Conservation (phyloP, 1,139 yeast species). For the Pneumocystis carinii region DNA sequence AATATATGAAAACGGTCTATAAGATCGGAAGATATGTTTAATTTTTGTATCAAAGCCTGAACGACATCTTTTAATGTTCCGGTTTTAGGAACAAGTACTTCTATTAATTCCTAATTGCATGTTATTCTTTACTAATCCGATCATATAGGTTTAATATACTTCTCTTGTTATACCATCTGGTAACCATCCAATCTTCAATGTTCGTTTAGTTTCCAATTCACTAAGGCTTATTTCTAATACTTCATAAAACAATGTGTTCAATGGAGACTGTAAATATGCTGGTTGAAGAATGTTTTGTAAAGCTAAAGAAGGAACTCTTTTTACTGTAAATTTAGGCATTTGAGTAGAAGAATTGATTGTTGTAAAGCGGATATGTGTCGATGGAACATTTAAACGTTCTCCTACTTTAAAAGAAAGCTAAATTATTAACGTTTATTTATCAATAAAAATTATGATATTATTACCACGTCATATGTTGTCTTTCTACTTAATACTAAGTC, state of each 20-base stretch:
- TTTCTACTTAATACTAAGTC: slow-evolving; percentile 58
- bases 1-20: slow-evolving; percentile 44
- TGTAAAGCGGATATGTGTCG: slow-evolving; percentile 50
- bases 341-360: slow-evolving; percentile 22
- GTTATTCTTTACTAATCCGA: background rate
- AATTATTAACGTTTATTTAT: background rate
- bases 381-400: slow-evolving; percentile 36
- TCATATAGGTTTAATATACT: background rate
- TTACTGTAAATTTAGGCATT: slow-evolving; percentile 27
- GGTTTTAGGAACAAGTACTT: slow-evolving; percentile 50
- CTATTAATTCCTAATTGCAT: slow-evolving; percentile 36
- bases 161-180: slow-evolving; percentile 29
- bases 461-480: slow-evolving; percentile 37
- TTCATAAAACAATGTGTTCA: slow-evolving; percentile 40
- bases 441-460: background rate
- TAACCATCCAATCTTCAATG: slow-evolving; percentile 32
- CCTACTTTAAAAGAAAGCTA: slow-evolving; percentile 45
- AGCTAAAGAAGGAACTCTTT: slow-evolving; percentile 18
- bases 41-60: slow-evolving; percentile 39
- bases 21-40: slow-evolving; percentile 37
- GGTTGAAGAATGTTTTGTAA: slow-evolving; percentile 33
- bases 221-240: slow-evolving; percentile 55
- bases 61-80: slow-evolving; percentile 46
- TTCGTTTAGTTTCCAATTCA: slow-evolving; percentile 63
- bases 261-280: slow-evolving; percentile 26